A percentile compares a stretch with the other conserved stretches of the same genome.
phyloP scores from a whole-genome alignment of 2,329 filamentous ascomycete genomes.

The Fonsecaea pedrosoi region DNA sequence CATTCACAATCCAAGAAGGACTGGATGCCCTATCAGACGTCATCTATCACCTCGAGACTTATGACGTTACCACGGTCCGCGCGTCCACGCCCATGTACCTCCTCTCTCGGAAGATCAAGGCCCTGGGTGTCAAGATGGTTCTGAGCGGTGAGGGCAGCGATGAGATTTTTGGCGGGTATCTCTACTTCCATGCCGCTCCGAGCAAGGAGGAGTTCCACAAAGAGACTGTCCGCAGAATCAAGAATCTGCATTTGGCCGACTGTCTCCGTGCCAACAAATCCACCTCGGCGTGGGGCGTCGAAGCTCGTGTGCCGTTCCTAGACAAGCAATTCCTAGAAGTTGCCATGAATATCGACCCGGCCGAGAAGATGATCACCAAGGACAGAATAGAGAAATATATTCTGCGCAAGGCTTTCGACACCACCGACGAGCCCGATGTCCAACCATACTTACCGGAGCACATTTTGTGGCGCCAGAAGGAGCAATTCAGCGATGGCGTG shows the following conservation, averaged over 20 bases:
- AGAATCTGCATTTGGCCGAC: constrained; percentile 96
- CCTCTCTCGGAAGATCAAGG: constrained; percentile 97
- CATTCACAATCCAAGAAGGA: constrained; percentile 96
- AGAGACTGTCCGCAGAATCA: constrained; percentile 91
- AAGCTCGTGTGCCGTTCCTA: constrained; percentile 96
- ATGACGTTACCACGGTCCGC: constrained; percentile 97
- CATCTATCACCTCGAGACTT: constrained; percentile 96
- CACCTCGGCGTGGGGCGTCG: constrained; percentile 95
- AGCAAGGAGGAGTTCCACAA: constrained; percentile 91
- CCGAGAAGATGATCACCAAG: constrained; percentile 93
- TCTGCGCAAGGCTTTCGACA: constrained; percentile 96
- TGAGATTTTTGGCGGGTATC: constrained; percentile 97
- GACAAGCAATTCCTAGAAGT: constrained; percentile 96
- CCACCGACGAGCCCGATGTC: constrained; percentile 78
- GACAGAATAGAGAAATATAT: constrained; percentile 97
- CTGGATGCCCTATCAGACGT: constrained; percentile 96
- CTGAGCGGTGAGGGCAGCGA: constrained; percentile 95
- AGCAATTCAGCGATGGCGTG: constrained; percentile 98
- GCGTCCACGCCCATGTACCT: constrained; percentile 99
- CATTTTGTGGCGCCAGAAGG: constrained; percentile 98
- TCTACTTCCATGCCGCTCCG: constrained; percentile 97
- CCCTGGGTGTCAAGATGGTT: constrained; percentile 99
- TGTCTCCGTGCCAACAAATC: constrained; percentile 99
- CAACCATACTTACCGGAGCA: constrained; percentile 91
- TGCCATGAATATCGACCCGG: constrained; percentile 90